Evolutionary conservation across 495 filamentous ascomycete genomes (phyloP), one percentile per base, ranked within the genome.

Genomic region (Hypoxylon lienhwacheense): DNA sequence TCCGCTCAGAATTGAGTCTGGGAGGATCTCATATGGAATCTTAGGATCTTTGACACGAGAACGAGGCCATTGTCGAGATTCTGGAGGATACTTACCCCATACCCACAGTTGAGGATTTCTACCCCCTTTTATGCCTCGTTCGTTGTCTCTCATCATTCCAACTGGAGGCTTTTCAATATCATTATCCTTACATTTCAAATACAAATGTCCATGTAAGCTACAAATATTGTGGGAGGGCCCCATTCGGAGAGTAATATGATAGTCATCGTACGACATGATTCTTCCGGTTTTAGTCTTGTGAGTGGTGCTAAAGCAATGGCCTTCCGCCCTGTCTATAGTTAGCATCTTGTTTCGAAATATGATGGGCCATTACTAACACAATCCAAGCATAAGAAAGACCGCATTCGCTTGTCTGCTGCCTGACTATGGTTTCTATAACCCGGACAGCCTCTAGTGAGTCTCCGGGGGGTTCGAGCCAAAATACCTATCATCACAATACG

Each of bases 51-150:
- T 33, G 20, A 46, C 20, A 20, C 26, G 6, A 7, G 40, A 12
- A 7, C 39, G 15, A n/a, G 54, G 44, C 25, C 36, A 48, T 4
- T 41, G 25, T 16, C 35, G 20, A 10, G 39, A 49, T 6, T 44
- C 17, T 10, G 21, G 22, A 24, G 53, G 54, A 12, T 57, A 57
- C 2, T 7, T 24, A 0, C 54, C 54, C 22, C 54, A 57, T 32
- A 57, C 11, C 54, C 46, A 57, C 5, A 58, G 20, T 5, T 58
- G 55, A 14, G 55, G 55, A 15, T 32, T 58, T 28, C 17, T 35
- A 14, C 55, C 55, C 0, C 35, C 35, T 3, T 7, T 32, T 10
- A 58, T 15, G 14, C 55, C 35, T 7, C 55, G 25, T 47, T 58
- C 55, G 0, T 34, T 15, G 5, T 52, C 22, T n/a, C 3, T 22